Evolutionary conservation across 1,284 basidiomycete species (phyloP), one percentile per base, ranked within the genome.

Genomic region (Sanguinoderma infundibulare): DNA sequence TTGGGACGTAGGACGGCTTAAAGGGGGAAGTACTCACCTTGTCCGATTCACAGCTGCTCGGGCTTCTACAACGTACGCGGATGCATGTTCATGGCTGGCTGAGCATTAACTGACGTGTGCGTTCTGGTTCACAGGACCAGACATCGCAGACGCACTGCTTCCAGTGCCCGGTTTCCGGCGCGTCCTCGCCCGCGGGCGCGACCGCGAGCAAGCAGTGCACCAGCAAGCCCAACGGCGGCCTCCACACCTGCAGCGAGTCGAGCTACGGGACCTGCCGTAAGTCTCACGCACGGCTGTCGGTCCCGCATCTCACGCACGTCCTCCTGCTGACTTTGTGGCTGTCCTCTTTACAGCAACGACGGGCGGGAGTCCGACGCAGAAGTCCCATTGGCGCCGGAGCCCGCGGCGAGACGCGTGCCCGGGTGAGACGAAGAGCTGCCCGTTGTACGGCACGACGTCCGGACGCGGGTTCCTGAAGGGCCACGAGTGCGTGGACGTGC

Each of bases 401-500:
- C 30, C 53, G 39, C 58, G 54, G 28, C 65, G 60, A 10, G 14
- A 52, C 22, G 39, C 12, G 22, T 70, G 69, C 55, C 50, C 62
- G 46, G 20, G 15, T 39, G 64, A 63, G 22, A 61, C 63, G 34
- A 61, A 57, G 58, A 64, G 56, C 50, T 69, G 69, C 55, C 66
- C 69, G 15, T 20, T 69, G 17, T 66, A 63, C 59, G 68, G 66
- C 46, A 20, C 49, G 28, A 36, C 35, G 51, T 39, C 54, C 49
- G 54, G 59, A 47, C 54, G 57, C 49, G 52, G 61, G 9, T 64
- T 60, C 57, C 40, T 66, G 10, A 50, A 53, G 26, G 64, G 38
- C 20, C 61, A 67, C 63, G 68, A 69, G 60, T 72, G 70, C 59
- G 60, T 70, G 34, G 70, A 70, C 60, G 58, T 65, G 20, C 44